phyloP scores from a whole-genome alignment of 331 rosid genomes.

The Malus hybrid region DNA sequence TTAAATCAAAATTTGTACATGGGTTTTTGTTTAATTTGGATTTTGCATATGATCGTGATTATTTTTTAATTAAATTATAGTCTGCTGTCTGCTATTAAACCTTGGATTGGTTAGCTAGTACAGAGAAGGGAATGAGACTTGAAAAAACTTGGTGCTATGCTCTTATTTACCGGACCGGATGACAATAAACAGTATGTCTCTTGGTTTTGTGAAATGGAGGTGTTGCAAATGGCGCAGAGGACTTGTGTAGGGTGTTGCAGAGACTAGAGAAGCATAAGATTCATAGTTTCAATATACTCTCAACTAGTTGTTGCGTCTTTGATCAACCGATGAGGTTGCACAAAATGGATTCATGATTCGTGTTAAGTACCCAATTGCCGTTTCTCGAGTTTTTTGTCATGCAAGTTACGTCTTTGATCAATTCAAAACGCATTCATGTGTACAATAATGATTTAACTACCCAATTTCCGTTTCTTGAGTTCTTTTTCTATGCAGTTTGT shows the following conservation, averaged over 20 bases:
- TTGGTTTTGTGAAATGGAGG: neutral
- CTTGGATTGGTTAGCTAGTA: neutral
- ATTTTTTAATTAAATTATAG: neutral
- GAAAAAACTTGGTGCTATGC: neutral
- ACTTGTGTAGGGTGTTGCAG: neutral
- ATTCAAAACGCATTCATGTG: neutral
- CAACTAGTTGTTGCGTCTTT: neutral
- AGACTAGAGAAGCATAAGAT: neutral
- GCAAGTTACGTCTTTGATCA: no score
- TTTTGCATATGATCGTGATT: neutral
- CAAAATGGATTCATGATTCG: neutral
- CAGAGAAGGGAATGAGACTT: neutral
- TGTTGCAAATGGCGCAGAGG: neutral
- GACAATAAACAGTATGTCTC: neutral
- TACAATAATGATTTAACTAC: neutral
- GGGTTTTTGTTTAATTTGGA: neutral
- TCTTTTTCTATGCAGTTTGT: neutral
- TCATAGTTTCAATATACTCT: neutral
- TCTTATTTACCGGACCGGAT: neutral
- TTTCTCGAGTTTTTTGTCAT: neutral
- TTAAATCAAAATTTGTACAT: neutral
- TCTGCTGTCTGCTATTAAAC: neutral
- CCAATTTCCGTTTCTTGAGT: neutral
- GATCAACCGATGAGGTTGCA: neutral
- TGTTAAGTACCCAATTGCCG: no score